Base-by-base conservation (phyloP, 495 filamentous ascomycete species). In the Xanthoparmelia taractica region DNA sequence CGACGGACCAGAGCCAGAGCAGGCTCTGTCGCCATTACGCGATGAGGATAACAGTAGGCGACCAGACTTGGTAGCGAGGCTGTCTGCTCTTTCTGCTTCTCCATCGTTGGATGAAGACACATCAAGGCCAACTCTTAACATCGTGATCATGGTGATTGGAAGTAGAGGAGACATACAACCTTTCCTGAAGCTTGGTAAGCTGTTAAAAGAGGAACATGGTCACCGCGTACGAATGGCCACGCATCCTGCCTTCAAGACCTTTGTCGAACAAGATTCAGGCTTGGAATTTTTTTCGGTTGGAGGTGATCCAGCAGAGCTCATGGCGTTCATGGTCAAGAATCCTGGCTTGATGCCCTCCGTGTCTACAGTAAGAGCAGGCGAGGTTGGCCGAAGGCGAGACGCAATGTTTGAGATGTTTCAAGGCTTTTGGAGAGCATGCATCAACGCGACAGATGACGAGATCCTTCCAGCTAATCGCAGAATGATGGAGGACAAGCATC, bases 101-200 rank as follows among this genome's bases (percentile, higher is more conserved):
- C 36, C 63, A 63, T 37, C 34, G 59, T 17, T 34, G 61, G 70
- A 40, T 36, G 34, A 52, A 48, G 36, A 52, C 15, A 27, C 58
- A 20, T 37, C 63, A 25, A 61, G 72, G 10, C 83, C 86, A 8
- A 79, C 69, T 36, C 70, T 92, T 27, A 91, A 90, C 69, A 85
- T 92, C 20, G 88, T 91, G 0, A 82, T 92, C 31, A 90, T 90
- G 79, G 88, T 92, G 8, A 88, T 92, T 60, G 88, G 88, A 0
- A 87, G 84, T 10, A 69, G 88, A 57, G 88, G 88, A 11, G 88
- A 92, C 70, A 86, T 89, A 36, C 88, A 92, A 68, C 88, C 89
- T 0, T 92, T 91, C 63, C 72, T 92, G 6, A 84, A 84, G 50
- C 74, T 92, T 41, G 87, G 87, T 8, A 85, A 87, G 71, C 77